Conservation (phyloP, 2,329 filamentous ascomycete species). For the Parafenestella ontariensis region DNA sequence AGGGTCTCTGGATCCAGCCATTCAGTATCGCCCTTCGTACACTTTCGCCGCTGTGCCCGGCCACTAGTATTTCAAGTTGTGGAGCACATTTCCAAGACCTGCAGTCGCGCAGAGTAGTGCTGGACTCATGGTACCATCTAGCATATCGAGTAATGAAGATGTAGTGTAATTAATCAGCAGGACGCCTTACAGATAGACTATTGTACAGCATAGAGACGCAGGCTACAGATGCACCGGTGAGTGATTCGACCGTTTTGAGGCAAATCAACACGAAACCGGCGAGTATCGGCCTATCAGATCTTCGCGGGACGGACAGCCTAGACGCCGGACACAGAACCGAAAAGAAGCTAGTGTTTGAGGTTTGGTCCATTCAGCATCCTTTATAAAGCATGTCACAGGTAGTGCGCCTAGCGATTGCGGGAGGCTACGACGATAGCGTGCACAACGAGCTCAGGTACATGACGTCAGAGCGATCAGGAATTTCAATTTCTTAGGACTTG, state of each 20-base stretch:
- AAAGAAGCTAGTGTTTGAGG: neutral
- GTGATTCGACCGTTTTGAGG: neutral
- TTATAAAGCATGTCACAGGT: neutral
- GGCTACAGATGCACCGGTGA: neutral
- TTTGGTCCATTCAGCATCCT: neutral
- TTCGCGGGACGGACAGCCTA: neutral
- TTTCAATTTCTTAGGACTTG: too few relatives aligned
- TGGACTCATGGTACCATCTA: neutral
- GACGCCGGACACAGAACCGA: neutral
- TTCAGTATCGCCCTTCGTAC: conserved; percentile 14
- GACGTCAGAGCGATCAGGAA: neutral
- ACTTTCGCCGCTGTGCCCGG: conserved; percentile 16
- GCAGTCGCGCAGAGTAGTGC: neutral
- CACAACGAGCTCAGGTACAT: neutral
- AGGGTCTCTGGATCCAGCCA: conserved; percentile 18
- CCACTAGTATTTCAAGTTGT: conserved; percentile 13
- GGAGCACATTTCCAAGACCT: neutral
- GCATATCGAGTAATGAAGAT: neutral
- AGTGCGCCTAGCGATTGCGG: neutral
- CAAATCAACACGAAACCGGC: conserved; percentile 3
- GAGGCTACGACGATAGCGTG: too few relatives aligned
- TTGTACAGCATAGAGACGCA: neutral
- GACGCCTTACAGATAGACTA: neutral
- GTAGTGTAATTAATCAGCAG: neutral
- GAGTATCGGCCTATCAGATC: conserved; percentile 11